Evolutionary conservation across 2,329 filamentous ascomycete genomes (phyloP), one percentile per base, ranked within the genome.

Genomic region (Grosmannia clavigera): DNA sequence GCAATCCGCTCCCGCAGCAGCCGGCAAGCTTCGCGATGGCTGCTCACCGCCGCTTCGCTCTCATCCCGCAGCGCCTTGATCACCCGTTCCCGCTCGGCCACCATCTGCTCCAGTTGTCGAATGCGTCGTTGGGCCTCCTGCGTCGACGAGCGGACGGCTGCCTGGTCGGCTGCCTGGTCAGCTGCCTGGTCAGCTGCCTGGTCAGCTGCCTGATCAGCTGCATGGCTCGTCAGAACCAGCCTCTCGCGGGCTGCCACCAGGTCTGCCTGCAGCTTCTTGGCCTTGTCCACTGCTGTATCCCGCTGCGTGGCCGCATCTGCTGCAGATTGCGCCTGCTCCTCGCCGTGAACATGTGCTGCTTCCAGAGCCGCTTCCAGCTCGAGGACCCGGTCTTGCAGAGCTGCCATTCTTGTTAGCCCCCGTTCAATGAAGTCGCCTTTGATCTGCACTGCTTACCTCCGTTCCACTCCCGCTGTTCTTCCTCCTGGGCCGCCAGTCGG

Each of bases 21-120:
- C 12, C 55, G 58, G 55, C 61, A 61, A 51, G 55, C 63, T 52
- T 66, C 63, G 14, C 64, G 64, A 38, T 64, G 62, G 58, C 63
- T 65, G 60, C 63, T 60, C 16, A n/a, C 60, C 6, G 64, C 62
- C 2, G 63, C 62, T 11, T 60, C 60, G 22, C 61, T 52, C 58
- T 66, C 63, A 52, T 64, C 62, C 57, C 62, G 61, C 56, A 64
- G 60, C 7, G 63, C 63, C 57, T 56, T 55, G 60, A 66, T 65
- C n/a, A 64, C 65, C 3, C 60, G 61, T 51, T 66, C 65, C 11
- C 65, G 65, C 60, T 65, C 63, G 0, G 58, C 58, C 46, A 64
- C 62, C 61, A 62, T 63, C 55, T 63, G 53, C 59, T 66, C 65
- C 43, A 66, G 62, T 58, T 64, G 64, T 40, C 61, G 61, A 31